A percentile compares a stretch with the other conserved stretches of the same genome.
phyloP scores from a whole-genome alignment of 306 rosid genomes.

The Citrullus colocynthis region DNA sequence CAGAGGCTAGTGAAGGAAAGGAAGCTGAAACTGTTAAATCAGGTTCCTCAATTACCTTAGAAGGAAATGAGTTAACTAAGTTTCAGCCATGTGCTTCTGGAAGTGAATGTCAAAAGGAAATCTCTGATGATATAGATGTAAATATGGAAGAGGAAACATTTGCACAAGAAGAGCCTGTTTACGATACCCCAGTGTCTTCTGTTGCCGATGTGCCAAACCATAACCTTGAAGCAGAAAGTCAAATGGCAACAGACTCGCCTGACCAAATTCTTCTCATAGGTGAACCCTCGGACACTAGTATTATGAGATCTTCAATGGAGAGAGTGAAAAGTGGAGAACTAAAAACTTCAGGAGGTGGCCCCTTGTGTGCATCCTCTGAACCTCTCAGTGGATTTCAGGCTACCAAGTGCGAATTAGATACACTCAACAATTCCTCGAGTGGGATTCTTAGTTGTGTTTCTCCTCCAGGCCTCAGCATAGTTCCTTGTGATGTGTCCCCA shows the following conservation, averaged over 20 bases:
- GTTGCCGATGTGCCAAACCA: conserved; percentile 7
- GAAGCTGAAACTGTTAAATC: conserved; percentile 4
- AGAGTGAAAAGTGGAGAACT: conserved; percentile 32
- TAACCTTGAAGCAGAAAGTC: conserved; percentile 21
- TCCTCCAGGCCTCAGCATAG: conserved; percentile 41
- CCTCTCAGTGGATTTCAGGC: conserved; percentile 24
- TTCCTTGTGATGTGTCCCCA: conserved; percentile 38
- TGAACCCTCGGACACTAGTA: conserved; percentile 13
- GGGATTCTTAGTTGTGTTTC: conserved; percentile 34
- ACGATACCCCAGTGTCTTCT: conserved; percentile 6
- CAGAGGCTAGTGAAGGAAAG: conserved; percentile 11
- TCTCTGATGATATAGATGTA: conserved; percentile 27
- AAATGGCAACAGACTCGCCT: conserved; percentile 15
- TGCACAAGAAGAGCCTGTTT: conserved; percentile 19
- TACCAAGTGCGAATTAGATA: conserved; percentile 25
- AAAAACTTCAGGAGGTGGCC: conserved; percentile 6
- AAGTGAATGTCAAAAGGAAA: conserved; percentile 13
- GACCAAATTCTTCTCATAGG: conserved; percentile 21
- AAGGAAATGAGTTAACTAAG: conserved; percentile 13
- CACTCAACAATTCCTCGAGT: conserved; percentile 23
- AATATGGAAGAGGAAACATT: conserved; percentile 42
- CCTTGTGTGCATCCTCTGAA: conserved; percentile 23
- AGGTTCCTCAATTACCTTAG: conserved; percentile 12
- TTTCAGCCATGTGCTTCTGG: conserved; percentile 4
- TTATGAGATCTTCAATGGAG: conserved; percentile 20